phyloP scores from a whole-genome alignment of 257 asterid genomes.

The Parsonsia alboflavescens region DNA sequence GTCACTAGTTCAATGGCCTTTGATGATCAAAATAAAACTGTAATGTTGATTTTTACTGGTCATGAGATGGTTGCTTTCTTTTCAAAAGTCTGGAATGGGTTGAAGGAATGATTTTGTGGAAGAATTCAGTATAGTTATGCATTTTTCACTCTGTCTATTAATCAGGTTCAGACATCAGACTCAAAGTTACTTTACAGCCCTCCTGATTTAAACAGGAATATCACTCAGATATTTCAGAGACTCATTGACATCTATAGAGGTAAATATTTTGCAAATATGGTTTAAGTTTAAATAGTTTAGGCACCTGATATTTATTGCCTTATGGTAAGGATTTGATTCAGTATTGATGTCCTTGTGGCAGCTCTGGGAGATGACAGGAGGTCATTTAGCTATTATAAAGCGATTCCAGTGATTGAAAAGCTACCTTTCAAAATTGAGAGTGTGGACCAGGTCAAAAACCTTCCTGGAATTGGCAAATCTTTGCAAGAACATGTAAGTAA shows the following conservation, averaged over 20 bases:
- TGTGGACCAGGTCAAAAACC: constrained; percentile 72
- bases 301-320: background rate
- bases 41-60: constrained; percentile 22
- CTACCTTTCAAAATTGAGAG: constrained; percentile 83
- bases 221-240: constrained; percentile 80
- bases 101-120: background rate
- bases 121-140: background rate
- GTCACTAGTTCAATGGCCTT: constrained; percentile 29
- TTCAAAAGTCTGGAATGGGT: background rate
- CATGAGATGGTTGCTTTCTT: background rate
- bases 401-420: constrained; percentile 86
- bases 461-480: constrained; percentile 86
- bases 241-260: constrained; percentile 91
- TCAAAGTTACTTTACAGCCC: constrained; percentile 66
- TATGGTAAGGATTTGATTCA: constrained; percentile 14
- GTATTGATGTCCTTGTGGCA: constrained; percentile 26
- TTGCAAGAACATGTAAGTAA: constrained; percentile 85
- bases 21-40: constrained; percentile 38
- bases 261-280: constrained; percentile 21
- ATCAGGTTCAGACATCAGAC: constrained; percentile 51
- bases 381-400: constrained; percentile 92
- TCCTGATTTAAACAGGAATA: constrained; percentile 81
- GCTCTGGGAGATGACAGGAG: constrained; percentile 94
- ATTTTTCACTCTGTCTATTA: constrained; percentile 1
- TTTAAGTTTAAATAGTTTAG: constrained; percentile 11